A percentile compares a stretch with the other conserved stretches of the same genome.
phyloP scores from a whole-genome alignment of 192 early-diverging fungal species.

The Entomortierella beljakovae region DNA sequence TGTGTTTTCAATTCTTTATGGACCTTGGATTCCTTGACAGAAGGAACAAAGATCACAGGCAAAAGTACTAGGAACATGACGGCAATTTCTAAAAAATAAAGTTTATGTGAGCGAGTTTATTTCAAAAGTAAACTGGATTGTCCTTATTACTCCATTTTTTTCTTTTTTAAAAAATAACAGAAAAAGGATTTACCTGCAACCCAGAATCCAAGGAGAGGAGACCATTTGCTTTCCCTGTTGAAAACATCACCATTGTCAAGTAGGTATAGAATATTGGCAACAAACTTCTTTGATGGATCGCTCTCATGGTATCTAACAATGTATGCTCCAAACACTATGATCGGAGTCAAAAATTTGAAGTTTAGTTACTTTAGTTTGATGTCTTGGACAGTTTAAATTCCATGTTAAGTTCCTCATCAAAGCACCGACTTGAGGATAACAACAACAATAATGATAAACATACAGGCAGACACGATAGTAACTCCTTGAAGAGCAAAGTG shows the following conservation, averaged over 20 bases:
- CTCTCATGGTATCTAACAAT: slow-evolving; percentile 17
- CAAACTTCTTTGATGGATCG: neutral
- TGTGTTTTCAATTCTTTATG: slow-evolving; percentile 39
- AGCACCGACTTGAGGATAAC: too few relatives aligned
- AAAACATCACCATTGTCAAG: slow-evolving; percentile 35
- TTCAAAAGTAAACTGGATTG: neutral
- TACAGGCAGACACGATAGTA: slow-evolving; percentile 13
- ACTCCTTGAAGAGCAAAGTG: slow-evolving; percentile 31
- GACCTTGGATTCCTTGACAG: slow-evolving; percentile 1
- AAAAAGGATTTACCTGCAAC: slow-evolving; percentile 28
- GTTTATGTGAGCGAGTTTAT: neutral
- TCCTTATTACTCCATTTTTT: neutral
- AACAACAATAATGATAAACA: neutral
- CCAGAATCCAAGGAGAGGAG: slow-evolving; percentile 47
- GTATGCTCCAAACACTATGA: slow-evolving; percentile 34
- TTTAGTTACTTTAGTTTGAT: neutral
- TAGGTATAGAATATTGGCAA: slow-evolving; percentile 18
- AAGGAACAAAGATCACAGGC: slow-evolving; percentile 40
- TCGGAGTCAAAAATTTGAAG: neutral
- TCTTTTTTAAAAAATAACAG: neutral
- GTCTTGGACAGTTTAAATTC: too few relatives aligned
- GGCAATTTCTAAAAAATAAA: slow-evolving; percentile 23
- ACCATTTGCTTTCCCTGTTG: slow-evolving; percentile 43
- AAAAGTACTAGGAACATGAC: slow-evolving; percentile 38
- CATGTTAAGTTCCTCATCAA: too few relatives aligned